phyloP scores from a whole-genome alignment of 768 basidiomycete species.

The Amanita pseudoporphyria region DNA sequence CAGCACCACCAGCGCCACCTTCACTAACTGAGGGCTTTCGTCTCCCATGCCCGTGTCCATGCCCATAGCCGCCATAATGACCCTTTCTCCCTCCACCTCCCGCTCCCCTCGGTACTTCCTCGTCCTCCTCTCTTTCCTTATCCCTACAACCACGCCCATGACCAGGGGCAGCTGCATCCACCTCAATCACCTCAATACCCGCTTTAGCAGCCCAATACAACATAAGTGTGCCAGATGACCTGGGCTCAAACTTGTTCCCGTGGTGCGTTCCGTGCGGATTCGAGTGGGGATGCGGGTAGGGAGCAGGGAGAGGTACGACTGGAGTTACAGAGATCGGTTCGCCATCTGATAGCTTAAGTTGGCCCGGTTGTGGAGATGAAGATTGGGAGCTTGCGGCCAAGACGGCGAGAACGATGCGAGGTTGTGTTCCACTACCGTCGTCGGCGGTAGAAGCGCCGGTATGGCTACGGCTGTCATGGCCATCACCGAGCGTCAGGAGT shows the following conservation, averaged over 20 bases:
- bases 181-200: constrained; percentile 44
- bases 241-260: constrained; percentile 50
- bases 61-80: constrained; percentile 10
- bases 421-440: constrained; percentile 10
- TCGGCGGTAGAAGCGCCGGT: constrained; percentile 14
- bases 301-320: constrained; percentile 54
- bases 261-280: constrained; percentile 7
- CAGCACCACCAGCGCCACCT: neutral
- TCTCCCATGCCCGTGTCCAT: constrained; percentile 14
- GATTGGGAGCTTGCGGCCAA: constrained; percentile 19
- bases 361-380: constrained; percentile 24
- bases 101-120: neutral
- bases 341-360: constrained; percentile 21
- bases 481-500: neutral
- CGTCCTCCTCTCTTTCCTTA: constrained; percentile 16
- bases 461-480: too few species aligned
- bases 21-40: constrained; percentile 9
- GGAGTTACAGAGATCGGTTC: constrained; percentile 28
- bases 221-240: constrained; percentile 55
- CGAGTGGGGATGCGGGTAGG: constrained; percentile 24
- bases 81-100: neutral
- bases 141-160: constrained; percentile 23
- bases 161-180: constrained; percentile 35
- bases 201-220: constrained; percentile 59
- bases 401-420: constrained; percentile 58